phyloP scores from a whole-genome alignment of 306 rosid genomes.

The Citrullus amarus region DNA sequence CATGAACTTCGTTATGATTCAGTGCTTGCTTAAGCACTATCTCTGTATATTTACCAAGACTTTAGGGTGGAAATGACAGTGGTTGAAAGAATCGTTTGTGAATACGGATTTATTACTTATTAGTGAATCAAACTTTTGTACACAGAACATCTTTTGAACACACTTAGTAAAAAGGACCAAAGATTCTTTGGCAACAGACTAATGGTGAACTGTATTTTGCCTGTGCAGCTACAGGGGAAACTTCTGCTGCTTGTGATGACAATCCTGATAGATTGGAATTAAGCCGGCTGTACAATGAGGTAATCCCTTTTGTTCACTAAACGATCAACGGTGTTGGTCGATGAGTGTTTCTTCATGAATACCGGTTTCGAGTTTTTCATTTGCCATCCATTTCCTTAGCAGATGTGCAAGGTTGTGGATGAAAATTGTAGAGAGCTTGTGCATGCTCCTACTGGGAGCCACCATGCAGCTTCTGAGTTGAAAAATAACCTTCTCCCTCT shows the following conservation, averaged over 20 bases:
- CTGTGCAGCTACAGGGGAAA: slow-evolving; percentile 60
- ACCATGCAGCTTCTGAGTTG: slow-evolving; percentile 14
- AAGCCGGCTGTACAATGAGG: slow-evolving; percentile 74
- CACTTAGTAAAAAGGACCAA: not conserved
- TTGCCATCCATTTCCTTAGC: slow-evolving; percentile 13
- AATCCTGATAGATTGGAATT: slow-evolving; percentile 54
- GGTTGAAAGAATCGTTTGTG: not conserved
- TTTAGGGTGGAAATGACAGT: not conserved
- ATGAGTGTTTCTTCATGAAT: not conserved
- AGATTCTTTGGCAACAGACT: not conserved
- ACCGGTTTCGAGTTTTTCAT: not conserved
- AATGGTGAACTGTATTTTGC: not conserved
- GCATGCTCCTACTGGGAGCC: slow-evolving; percentile 26
- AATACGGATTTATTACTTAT: not conserved
- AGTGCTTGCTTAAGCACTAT: not conserved
- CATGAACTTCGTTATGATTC: not conserved
- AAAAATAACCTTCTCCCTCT: slow-evolving; percentile 28
- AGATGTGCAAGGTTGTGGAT: slow-evolving; percentile 71
- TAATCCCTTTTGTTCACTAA: slow-evolving; percentile 6
- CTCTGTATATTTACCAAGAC: not conserved
- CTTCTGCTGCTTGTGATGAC: slow-evolving; percentile 38
- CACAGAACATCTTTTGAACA: not conserved
- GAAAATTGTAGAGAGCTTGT: slow-evolving; percentile 27
- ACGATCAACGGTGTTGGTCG: not conserved
- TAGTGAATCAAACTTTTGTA: not conserved